Base-by-base conservation (phyloP, 768 basidiomycete genomes). In the Boletus fagicola region DNA sequence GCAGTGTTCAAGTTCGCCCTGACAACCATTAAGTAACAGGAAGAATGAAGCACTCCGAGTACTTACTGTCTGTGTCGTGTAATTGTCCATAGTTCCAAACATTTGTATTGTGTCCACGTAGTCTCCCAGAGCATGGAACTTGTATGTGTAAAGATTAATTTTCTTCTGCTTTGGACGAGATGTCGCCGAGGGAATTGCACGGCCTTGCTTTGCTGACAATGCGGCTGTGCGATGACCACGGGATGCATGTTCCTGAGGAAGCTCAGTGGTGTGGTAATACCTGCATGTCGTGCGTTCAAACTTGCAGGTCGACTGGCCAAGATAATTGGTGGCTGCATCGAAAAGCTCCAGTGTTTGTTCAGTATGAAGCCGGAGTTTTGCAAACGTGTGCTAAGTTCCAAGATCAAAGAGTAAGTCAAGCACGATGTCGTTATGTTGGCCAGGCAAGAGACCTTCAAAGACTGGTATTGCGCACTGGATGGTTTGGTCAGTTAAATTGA, bases 271-370 rank as follows among this genome's bases (percentile, higher is more conserved):
- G 1, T 56, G 30, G 40, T 71, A 74, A 2, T 55, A 20, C 1
- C 5, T 3, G 39, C 69, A 70, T 16, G 67, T 70, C 4, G 55
- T 58, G 0, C 30, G 16, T 0, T 51, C 1, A 44, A 77, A 77
- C 10, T 64, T 51, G 10, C 56, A 56, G 2, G 69, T 4, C 5
- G 22, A 30, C 8, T 48, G 3, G 0, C 71, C 65, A 0, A 76
- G 58, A 2, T 24, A 36, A 0, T 3, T 42, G 0, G 59, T 68
- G 0, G 59, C 42, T 3, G 6, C 22, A 2, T 63, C 62, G 8
- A 68, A 59, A 9, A 60, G 31, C 2, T 11, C 10, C 0, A 68
- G 35, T 11, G 57, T 62, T 1, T 33, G 3, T 0, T 65, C 54
- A 0, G 68, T 69, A 22, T 69, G 66, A 1, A 64, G 12, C 0